A percentile compares a stretch with the other conserved stretches of the same genome.
Evolutionary conservation across 1,284 basidiomycete species (phyloP).

Genomic region (Chalciporus sp.): DNA sequence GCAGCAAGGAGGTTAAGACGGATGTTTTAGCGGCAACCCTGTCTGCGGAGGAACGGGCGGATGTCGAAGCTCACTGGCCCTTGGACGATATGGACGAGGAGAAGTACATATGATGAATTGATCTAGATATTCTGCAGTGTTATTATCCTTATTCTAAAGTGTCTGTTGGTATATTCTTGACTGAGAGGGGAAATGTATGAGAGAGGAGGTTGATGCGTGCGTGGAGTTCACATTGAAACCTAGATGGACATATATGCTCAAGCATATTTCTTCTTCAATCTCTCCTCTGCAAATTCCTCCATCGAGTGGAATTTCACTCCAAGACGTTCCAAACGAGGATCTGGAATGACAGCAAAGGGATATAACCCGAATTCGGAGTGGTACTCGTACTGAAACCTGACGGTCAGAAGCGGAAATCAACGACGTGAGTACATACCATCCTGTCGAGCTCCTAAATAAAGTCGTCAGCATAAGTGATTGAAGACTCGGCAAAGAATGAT

Average conservation of each 20-base stretch:
- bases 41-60: slow-evolving; percentile 35
- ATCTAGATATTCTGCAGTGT: too few species aligned
- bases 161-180: too few species aligned
- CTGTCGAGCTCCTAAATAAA: slow-evolving; percentile 25
- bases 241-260: slow-evolving; percentile 4
- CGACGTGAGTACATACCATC: slow-evolving; percentile 25
- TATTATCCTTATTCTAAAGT: too few species aligned
- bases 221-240: too few species aligned
- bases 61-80: slow-evolving; percentile 42
- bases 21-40: background rate
- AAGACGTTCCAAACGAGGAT: slow-evolving; percentile 30
- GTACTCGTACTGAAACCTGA: slow-evolving; percentile 22
- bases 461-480: background rate
- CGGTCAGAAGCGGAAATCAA: background rate
- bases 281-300: slow-evolving; percentile 24
- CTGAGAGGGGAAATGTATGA: too few species aligned
- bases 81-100: slow-evolving; percentile 51
- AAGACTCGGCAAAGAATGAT: background rate
- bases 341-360: slow-evolving; percentile 24
- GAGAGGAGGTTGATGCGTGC: too few species aligned
- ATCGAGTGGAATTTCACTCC: slow-evolving; percentile 33
- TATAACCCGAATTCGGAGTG: slow-evolving; percentile 28
- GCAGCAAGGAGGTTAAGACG: background rate
- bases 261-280: slow-evolving; percentile 21
- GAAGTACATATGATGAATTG: slow-evolving; percentile 28